Percentiles rank a stretch among this genome's conserved stretches.
These are phyloP conservation scores for Mycena sanguinolenta DNA, from an alignment of 768 basidiomycete species.

Conservation along the genomic window DNA sequence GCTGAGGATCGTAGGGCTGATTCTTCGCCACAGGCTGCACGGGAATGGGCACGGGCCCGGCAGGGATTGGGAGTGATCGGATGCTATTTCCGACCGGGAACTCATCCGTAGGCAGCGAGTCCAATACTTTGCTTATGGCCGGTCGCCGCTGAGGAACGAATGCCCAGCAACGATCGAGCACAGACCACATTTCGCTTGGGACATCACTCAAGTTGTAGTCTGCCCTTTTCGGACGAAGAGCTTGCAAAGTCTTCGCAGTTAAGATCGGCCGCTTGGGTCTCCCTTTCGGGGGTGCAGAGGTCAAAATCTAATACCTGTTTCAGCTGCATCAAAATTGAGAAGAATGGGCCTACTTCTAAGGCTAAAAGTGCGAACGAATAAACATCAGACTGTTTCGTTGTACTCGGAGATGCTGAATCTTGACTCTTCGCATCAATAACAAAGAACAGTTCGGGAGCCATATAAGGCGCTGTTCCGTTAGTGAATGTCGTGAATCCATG, in stretches of 20 bases:
- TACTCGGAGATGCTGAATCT: background rate
- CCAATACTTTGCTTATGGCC: background rate
- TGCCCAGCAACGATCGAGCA: background rate
- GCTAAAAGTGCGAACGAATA: background rate
- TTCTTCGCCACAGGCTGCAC: no score
- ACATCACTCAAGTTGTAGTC: background rate
- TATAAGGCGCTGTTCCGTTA: no score
- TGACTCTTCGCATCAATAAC: background rate
- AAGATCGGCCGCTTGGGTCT: background rate
- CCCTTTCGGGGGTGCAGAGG: background rate
- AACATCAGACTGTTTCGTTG: background rate
- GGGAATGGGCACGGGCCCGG: no score
- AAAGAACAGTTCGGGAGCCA: background rate
- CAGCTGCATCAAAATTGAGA: background rate
- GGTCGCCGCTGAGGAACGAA: background rate
- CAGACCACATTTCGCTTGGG: background rate
- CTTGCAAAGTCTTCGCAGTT: background rate
- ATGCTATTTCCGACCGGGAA: no score
- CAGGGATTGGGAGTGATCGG: no score
- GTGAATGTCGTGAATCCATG: no score
- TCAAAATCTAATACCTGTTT: background rate
- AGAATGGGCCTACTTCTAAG: background rate
- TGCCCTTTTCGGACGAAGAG: background rate
- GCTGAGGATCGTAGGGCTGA: no score
- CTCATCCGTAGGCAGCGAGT: no score